Evolutionary conservation across 305 asterid species (phyloP), one percentile per base, ranked within the genome.

Genomic region (Caryopteris hybrid): DNA sequence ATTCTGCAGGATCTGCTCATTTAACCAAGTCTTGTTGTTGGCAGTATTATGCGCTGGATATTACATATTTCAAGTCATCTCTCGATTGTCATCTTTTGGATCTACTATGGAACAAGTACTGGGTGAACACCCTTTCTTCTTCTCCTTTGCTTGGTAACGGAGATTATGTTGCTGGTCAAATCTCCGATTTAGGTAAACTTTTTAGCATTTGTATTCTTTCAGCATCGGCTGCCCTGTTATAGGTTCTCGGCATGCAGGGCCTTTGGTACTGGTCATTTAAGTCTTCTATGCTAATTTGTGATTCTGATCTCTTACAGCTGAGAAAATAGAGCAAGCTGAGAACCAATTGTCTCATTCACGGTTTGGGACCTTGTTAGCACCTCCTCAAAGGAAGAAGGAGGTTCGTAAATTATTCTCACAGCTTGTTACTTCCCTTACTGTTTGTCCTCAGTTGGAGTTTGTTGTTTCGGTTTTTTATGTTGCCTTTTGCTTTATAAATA

Each of bases 111-210:
- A 93, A 93, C 75, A 90, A 93, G 76, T 93, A 93, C 71, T 93
- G 99, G 99, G 99, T 93, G 50, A 93, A 93, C 87, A 93, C 99
- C 7, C 97, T 93, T 66, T 93, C 99, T 22, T 93, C 97, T 50
- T 88, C 99, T 52, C 97, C 99, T 46, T 83, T 93, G 86, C 97
- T 93, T 51, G 97, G 99, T 39, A 90, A 86, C 64, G 99, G 97
- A 38, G 99, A 93, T 80, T 90, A 86, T 78, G 97, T 93, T 61
- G 99, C 99, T 59, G 99, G 97, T 25, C 99, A 93, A 75, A 93
- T 93, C 54, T 93, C 96, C 60, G 99, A 93, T 83, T 80, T 93
- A 56, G 99, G 97, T 88, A 84, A 75, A n/a, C n/a, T n/a, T n/a
- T n/a, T n/a, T n/a, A n/a, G n/a, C n/a, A n/a, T n/a, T 31, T 31